Percentiles rank a stretch among this genome's conserved stretches.
Conservation (phyloP, 2,329 filamentous ascomycete genomes). For the Colletotrichum sidae region DNA sequence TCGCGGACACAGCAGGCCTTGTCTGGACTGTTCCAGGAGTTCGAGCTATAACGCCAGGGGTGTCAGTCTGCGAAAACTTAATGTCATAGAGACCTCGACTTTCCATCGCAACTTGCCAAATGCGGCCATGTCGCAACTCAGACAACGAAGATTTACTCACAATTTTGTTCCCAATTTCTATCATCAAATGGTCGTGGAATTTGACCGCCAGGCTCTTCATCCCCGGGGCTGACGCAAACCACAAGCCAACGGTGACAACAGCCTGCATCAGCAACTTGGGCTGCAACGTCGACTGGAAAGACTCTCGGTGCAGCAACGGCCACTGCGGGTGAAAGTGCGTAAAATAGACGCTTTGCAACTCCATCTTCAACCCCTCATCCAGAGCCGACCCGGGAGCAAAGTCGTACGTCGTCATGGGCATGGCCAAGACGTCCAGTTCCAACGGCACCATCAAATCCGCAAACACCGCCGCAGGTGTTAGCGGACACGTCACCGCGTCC, state of each 20-base stretch:
- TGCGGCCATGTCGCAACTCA: neutral
- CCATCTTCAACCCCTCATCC: slow-evolving; percentile 10
- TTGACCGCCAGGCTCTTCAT: slow-evolving; percentile 1
- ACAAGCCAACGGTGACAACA: slow-evolving; percentile 24
- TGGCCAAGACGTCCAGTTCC: slow-evolving; percentile 1
- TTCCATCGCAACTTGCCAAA: too few relatives aligned
- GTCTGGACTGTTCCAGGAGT: slow-evolving; percentile 17
- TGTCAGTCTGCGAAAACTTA: neutral
- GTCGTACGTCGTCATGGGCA: slow-evolving; percentile 8
- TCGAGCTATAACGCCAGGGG: slow-evolving; percentile 11
- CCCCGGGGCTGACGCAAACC: slow-evolving; percentile 15
- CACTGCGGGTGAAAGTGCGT: slow-evolving; percentile 26
- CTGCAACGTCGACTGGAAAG: slow-evolving; percentile 13
- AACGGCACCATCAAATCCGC: neutral
- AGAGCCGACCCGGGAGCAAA: slow-evolving; percentile 3
- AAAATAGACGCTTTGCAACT: slow-evolving; percentile 25
- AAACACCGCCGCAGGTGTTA: too few relatives aligned
- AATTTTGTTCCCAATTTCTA: slow-evolving; percentile 21
- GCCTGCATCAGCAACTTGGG: slow-evolving; percentile 15
- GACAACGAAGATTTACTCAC: neutral
- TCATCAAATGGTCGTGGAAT: slow-evolving; percentile 20
- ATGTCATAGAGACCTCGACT: neutral
- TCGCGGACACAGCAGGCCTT: slow-evolving; percentile 16
- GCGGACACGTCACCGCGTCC: too few relatives aligned
- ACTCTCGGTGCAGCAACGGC: slow-evolving; percentile 27